These are phyloP conservation scores for Abrus pulchellus DNA, from an alignment of 306 rosid genomes.

Conservation along the genomic window DNA sequence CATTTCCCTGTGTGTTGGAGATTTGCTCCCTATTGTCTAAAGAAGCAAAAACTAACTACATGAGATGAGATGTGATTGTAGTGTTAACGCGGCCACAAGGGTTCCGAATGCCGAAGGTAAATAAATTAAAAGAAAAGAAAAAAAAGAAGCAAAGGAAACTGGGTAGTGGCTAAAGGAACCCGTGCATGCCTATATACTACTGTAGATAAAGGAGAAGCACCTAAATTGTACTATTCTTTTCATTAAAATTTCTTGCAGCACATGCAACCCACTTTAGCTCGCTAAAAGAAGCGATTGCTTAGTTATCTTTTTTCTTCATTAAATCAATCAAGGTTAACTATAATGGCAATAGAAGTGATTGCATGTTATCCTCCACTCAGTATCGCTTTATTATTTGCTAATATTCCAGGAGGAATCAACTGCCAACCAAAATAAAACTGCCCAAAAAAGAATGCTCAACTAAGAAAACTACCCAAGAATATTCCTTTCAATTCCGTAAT, in stretches of 20 bases:
- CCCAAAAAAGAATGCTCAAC: constrained; percentile 52
- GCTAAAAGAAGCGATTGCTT: constrained; percentile 49
- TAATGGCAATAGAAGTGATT: constrained; percentile 49
- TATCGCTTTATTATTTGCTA: constrained; percentile 45
- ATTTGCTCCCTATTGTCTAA: constrained; percentile 14
- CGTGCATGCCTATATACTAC: background rate
- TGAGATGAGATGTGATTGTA: constrained; percentile 10
- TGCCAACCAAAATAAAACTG: constrained; percentile 55
- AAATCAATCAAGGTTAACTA: constrained; percentile 44
- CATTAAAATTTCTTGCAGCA: constrained; percentile 50
- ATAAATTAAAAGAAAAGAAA: too few species aligned
- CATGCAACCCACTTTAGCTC: constrained; percentile 64
- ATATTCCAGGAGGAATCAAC: constrained; percentile 45
- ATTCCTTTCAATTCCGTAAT: constrained; percentile 46
- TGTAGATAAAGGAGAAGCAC: constrained; percentile 47
- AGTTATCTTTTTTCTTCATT: constrained; percentile 46
- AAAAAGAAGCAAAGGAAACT: constrained; percentile 21
- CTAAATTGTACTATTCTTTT: constrained; percentile 47
- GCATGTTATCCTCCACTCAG: constrained; percentile 75
- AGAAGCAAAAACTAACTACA: constrained; percentile 30
- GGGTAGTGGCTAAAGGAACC: constrained; percentile 7
- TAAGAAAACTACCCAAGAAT: constrained; percentile 63
- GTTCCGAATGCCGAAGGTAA: background rate
- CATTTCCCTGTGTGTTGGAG: constrained; percentile 40
- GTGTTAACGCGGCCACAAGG: constrained; percentile 19